These are phyloP conservation scores for Paxillus ammoniavirescens DNA, from an alignment of 768 basidiomycete genomes.

Conservation along the genomic window DNA sequence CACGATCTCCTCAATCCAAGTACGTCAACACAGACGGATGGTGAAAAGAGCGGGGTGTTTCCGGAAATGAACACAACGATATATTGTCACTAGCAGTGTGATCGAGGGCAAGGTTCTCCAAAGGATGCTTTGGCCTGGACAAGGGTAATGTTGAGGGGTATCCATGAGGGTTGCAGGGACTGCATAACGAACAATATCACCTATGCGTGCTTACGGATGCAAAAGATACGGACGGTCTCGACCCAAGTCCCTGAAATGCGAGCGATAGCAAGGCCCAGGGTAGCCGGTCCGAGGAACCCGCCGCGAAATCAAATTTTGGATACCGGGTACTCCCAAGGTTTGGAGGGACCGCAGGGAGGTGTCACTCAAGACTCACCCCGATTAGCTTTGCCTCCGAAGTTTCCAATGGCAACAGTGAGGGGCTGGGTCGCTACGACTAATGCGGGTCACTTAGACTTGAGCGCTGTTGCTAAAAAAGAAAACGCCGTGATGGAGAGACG, in stretches of 20 bases:
- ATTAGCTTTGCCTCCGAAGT: not conserved
- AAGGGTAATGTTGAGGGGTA: not conserved
- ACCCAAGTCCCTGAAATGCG: not conserved
- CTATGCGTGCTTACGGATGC: not conserved
- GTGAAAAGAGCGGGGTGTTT: not conserved
- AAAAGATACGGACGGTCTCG: not conserved
- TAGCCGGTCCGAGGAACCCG: constrained; percentile 5
- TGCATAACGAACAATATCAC: not conserved
- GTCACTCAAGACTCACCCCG: not conserved
- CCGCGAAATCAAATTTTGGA: not conserved
- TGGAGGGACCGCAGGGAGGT: not conserved
- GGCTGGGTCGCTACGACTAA: not conserved
- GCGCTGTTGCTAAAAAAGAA: not conserved
- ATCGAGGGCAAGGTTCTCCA: constrained; percentile 16
- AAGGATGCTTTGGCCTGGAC: not conserved
- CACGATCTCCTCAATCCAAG: not conserved
- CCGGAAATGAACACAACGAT: constrained; percentile 24
- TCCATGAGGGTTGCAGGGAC: constrained; percentile 1
- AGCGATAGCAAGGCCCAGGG: not conserved
- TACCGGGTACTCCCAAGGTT: constrained; percentile 7
- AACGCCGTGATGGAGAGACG: not conserved
- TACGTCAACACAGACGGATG: constrained; percentile 18
- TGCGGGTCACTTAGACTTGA: not conserved
- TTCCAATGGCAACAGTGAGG: not conserved
- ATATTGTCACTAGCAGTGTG: constrained; percentile 5